Conservation (phyloP, 1,139 yeast genomes). For the Kodamaea derodonti region DNA sequence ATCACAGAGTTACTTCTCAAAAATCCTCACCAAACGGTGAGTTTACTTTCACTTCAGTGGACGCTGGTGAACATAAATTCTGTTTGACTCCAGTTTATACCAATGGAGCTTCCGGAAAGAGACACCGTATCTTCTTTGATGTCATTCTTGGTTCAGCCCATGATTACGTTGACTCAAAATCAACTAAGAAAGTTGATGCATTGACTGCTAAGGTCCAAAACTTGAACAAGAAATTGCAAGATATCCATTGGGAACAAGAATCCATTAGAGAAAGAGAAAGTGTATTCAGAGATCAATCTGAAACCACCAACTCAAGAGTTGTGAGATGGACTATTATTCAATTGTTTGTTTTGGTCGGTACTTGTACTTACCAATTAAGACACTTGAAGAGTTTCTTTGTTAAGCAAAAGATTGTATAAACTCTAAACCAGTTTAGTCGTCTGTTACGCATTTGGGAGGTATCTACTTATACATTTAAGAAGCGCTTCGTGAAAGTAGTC, state of each 20-base stretch:
- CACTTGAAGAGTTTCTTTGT: slow-evolving; percentile 51
- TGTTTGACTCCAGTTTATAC: slow-evolving; percentile 42
- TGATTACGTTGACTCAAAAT: slow-evolving; percentile 47
- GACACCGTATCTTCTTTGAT: slow-evolving; percentile 44
- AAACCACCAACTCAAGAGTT: slow-evolving; percentile 44
- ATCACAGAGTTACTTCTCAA: slow-evolving; percentile 42
- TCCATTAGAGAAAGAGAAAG: slow-evolving; percentile 47
- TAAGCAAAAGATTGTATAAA: slow-evolving; percentile 47
- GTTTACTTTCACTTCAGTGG: slow-evolving; percentile 31
- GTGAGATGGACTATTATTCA: slow-evolving; percentile 47
- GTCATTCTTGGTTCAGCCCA: slow-evolving; percentile 46
- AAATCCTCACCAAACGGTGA: slow-evolving; percentile 38
- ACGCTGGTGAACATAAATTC: slow-evolving; percentile 47
- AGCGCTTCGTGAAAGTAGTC: too few species aligned
- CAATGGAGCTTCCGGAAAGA: slow-evolving; percentile 32
- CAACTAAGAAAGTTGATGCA: slow-evolving; percentile 40
- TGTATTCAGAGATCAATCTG: slow-evolving; percentile 44
- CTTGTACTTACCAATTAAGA: slow-evolving; percentile 47
- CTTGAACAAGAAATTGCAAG: slow-evolving; percentile 41
- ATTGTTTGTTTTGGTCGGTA: slow-evolving; percentile 43
- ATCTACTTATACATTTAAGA: too few species aligned
- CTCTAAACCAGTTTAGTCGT: not conserved
- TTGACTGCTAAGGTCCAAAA: slow-evolving; percentile 37
- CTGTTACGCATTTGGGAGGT: not conserved
- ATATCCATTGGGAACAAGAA: slow-evolving; percentile 46